Conservation (phyloP, 2,329 filamentous ascomycete genomes). For the Ophiocordyceps robertsii region DNA sequence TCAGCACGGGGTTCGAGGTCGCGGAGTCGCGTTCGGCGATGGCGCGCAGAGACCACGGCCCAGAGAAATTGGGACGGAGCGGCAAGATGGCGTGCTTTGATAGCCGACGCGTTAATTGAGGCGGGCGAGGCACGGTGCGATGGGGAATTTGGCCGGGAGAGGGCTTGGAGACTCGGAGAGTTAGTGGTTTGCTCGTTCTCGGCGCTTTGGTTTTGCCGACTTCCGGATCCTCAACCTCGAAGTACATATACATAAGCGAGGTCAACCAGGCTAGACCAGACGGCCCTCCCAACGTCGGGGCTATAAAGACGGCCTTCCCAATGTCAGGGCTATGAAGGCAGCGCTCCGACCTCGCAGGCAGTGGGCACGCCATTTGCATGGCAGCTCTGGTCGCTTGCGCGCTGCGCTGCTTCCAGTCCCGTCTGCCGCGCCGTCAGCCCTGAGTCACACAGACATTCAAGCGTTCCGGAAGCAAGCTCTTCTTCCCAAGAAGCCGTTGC, state of each 20-base stretch:
- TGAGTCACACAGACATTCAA: conserved; percentile 15
- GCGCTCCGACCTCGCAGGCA: background rate
- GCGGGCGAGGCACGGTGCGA: background rate
- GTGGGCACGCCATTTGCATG: conserved; percentile 1
- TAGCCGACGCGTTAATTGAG: too few relatives aligned
- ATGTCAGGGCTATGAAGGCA: background rate
- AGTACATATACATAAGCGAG: too few relatives aligned
- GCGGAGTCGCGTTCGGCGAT: too few relatives aligned
- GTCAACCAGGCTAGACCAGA: too few relatives aligned
- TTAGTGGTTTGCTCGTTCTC: background rate
- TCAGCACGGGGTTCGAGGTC: too few relatives aligned
- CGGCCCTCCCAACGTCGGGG: too few relatives aligned
- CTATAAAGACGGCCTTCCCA: too few relatives aligned
- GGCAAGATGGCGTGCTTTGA: too few relatives aligned
- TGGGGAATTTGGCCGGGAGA: background rate
- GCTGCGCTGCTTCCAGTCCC: conserved; percentile 1
- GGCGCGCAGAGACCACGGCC: too few relatives aligned
- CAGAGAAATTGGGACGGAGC: too few relatives aligned
- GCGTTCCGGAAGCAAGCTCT: conserved; percentile 42
- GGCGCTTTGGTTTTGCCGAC: background rate
- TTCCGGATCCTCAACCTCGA: background rate
- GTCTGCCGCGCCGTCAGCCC: conserved; percentile 1
- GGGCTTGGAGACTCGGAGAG: background rate
- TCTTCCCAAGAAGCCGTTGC: conserved; percentile 31
- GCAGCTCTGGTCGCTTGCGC: background rate